Percentiles rank a stretch among this genome's conserved stretches.
phyloP scores from a whole-genome alignment of 225 moss, liverwort and hornwort species.

The Straminergon stramineum region DNA sequence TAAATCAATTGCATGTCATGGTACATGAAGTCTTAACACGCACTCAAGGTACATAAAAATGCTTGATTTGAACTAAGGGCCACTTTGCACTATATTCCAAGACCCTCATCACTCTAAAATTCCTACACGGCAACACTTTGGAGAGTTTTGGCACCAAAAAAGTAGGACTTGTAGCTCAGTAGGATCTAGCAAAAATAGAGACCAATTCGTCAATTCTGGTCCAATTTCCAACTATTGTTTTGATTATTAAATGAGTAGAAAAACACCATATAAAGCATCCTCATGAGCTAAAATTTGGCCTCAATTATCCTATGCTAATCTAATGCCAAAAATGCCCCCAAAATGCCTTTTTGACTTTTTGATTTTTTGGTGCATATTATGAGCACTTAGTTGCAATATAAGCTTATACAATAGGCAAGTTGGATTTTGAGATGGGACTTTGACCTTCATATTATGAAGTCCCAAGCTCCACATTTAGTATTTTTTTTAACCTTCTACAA shows the following conservation, averaged over 20 bases:
- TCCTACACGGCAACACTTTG: neutral
- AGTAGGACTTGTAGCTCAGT: neutral
- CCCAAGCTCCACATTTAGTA: too few species aligned
- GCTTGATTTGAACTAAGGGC: neutral
- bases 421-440: neutral
- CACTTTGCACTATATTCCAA: rapidly evolving
- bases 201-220: neutral
- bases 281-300: rapidly evolving
- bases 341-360: neutral
- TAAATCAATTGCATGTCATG: neutral
- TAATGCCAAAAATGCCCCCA: neutral
- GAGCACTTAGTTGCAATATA: neutral
- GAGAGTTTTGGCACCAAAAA: rapidly evolving
- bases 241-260: neutral
- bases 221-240: neutral
- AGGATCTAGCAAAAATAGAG: neutral
- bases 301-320: rapidly evolving
- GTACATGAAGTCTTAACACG: rapidly evolving
- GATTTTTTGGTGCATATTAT: too few species aligned
- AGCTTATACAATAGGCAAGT: neutral
- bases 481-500: neutral
- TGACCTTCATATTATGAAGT: neutral
- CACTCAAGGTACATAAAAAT: neutral
- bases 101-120: neutral
- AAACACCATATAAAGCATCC: neutral